phyloP scores from a whole-genome alignment of 331 rosid genomes.

The Malus hybrid region DNA sequence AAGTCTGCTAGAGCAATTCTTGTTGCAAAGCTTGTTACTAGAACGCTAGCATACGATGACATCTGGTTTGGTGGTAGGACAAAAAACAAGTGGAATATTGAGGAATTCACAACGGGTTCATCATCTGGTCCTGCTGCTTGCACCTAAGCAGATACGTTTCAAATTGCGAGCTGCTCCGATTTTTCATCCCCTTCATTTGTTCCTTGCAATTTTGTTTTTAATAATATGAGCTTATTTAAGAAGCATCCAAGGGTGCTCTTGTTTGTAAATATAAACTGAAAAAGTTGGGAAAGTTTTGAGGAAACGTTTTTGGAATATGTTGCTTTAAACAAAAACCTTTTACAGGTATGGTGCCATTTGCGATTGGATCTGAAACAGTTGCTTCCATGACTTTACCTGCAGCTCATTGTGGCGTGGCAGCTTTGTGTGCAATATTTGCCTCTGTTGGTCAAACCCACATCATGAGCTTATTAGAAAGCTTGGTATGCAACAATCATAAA shows the following conservation, averaged over 20 bases:
- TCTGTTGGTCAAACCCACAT: conserved; percentile 58
- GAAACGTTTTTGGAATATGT: background rate
- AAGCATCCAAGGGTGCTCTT: too few species aligned
- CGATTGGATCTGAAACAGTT: conserved; percentile 66
- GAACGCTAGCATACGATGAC: conserved; percentile 75
- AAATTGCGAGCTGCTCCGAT: background rate
- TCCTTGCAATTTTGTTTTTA: too few species aligned
- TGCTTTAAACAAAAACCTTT: background rate
- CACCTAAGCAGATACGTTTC: conserved; percentile 51
- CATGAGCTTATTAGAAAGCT: conserved; percentile 74
- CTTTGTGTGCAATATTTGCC: conserved; percentile 67
- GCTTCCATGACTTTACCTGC: conserved; percentile 73
- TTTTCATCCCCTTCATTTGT: too few species aligned
- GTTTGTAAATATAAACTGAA: background rate
- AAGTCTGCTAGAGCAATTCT: conserved; percentile 67
- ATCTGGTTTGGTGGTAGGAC: conserved; percentile 84
- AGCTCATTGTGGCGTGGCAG: conserved; percentile 67
- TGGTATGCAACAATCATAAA: conserved; percentile 32
- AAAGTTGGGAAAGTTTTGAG: background rate
- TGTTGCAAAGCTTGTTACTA: conserved; percentile 74
- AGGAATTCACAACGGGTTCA: conserved; percentile 66
- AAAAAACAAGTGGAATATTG: conserved; percentile 68
- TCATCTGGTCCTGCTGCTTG: conserved; percentile 76
- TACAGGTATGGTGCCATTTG: conserved; percentile 72
- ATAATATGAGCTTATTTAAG: too few species aligned